Evolutionary conservation across 495 filamentous ascomycete species (phyloP), one percentile per base, ranked within the genome.

Genomic region (Aspergillus leporis): DNA sequence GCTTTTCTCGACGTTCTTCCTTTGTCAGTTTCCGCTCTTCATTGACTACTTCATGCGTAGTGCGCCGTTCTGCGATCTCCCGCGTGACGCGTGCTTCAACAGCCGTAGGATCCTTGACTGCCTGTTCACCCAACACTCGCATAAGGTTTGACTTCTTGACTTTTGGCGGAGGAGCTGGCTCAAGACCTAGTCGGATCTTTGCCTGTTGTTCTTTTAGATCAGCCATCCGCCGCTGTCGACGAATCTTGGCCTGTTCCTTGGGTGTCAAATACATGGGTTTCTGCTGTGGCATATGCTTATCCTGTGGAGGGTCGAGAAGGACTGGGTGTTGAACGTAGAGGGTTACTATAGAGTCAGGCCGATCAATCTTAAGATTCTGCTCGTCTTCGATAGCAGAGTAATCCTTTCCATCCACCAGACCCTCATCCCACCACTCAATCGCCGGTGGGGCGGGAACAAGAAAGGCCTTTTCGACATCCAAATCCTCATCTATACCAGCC

Each of bases 391-490:
- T 82, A 55, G 81, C 81, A 58, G 84, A 77, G 71, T 97, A 97
- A 55, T 83, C 85, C 38, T 81, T 81, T 18, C 87, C 90, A 43
- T 86, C 82, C 23, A 97, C 80, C 7, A 98, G 74, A 2, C 84
- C 87, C 74, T 97, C 92, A 63, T 99, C 94, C 95, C 95, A 98
- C 95, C 95, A 99, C 73, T 99, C 94, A 41, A 97, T 80, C 19
- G 89, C 87, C 8, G 95, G 93, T 1, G 94, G 93, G 30, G 81
- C 82, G 59, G 90, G 86, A 32, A 97, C 83, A 12, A 92, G 68
- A 66, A 92, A 97, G 30, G 88, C 86, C 72, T 95, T 96, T 71
- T 98, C 93, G 47, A 87, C 85, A 56, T 93, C 89, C 51, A 91
- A 75, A 64, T 94, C 93, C 66, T 98, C 95, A 65, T 98, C 93